Conservation (phyloP, 495 filamentous ascomycete genomes). For the Penicillium riverlandense region DNA sequence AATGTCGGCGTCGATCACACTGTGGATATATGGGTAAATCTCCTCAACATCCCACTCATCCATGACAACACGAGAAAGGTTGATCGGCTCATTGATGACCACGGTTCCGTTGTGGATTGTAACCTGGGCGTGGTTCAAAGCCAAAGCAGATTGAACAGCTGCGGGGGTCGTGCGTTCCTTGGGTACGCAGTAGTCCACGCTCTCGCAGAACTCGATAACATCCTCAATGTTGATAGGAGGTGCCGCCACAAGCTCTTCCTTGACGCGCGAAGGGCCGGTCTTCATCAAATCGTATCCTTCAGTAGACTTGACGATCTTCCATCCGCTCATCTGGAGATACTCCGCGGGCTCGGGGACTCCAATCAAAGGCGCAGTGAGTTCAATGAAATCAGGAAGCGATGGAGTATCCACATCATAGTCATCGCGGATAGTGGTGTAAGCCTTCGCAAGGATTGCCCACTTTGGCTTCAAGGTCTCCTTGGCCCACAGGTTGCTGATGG, state of each 20-base stretch:
- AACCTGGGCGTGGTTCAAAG: too few species aligned
- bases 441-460: slow-evolving; percentile 42
- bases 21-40: neutral
- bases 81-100: too few species aligned
- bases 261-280: neutral
- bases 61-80: too few species aligned
- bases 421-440: slow-evolving; percentile 45
- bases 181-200: neutral
- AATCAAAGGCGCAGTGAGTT: neutral
- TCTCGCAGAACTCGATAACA: neutral
- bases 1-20: neutral
- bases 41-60: neutral
- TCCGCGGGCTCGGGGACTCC: slow-evolving; percentile 25
- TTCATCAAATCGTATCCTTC: neutral
- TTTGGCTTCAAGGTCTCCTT: slow-evolving; percentile 36
- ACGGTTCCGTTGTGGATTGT: too few species aligned
- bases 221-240: neutral
- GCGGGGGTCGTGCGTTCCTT: neutral
- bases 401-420: slow-evolving; percentile 24
- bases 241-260: neutral
- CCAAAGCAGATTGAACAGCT: neutral
- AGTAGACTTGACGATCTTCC: slow-evolving; percentile 5
- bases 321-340: slow-evolving; percentile 37
- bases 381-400: neutral
- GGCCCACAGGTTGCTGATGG: slow-evolving; percentile 36